Evolutionary conservation across 805 yeast species (phyloP), one percentile per base, ranked within the genome.

Genomic region (Jamesozyma hellenica): DNA sequence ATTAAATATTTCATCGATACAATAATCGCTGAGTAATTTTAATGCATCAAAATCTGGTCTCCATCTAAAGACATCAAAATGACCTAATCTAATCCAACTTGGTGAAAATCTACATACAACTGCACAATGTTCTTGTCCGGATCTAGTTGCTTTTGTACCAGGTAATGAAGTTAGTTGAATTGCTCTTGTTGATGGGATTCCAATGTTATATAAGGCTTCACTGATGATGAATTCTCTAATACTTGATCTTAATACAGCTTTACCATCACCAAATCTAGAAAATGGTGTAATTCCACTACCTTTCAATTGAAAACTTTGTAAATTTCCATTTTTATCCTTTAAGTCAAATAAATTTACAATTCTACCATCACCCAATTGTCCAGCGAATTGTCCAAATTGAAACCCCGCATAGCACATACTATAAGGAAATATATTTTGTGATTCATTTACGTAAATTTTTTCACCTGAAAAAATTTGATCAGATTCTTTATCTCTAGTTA

Each of bases 321-420:
- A 35, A 1, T 34, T 41, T 4, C 49, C 46, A 9, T 40, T 31
- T 46, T 80, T 90, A 48, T 74, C 77, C 5, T 70, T 67, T 0
- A 81, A 61, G 47, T 83, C 90, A 63, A 90, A 88, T 34, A 90
- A 63, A 52, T 82, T 85, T 6, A 79, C 72, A 2, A 86, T 96
- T 43, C 98, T 66, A 1, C 98, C 98, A 58, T 90, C 98, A 6
- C 98, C 98, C 45, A 90, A 65, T 59, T 92, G 98, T 2, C 97
- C 97, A 0, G 96, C 96, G 75, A 90, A 90, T 47, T 75, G 76
- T 3, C 98, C 97, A 66, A 92, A 90, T 55, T 90, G 98, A 70
- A 81, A 86, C 1, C 98, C 98, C 1, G 97, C 95, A 60, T 90
- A 90, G 0, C 90, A 84, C 58, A 82, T 88, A 11, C 96, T 75